Percentiles rank a stretch among this genome's conserved stretches.
phyloP scores from a whole-genome alignment of 805 yeast genomes.

The Wickerhamomyces xylosicus region DNA sequence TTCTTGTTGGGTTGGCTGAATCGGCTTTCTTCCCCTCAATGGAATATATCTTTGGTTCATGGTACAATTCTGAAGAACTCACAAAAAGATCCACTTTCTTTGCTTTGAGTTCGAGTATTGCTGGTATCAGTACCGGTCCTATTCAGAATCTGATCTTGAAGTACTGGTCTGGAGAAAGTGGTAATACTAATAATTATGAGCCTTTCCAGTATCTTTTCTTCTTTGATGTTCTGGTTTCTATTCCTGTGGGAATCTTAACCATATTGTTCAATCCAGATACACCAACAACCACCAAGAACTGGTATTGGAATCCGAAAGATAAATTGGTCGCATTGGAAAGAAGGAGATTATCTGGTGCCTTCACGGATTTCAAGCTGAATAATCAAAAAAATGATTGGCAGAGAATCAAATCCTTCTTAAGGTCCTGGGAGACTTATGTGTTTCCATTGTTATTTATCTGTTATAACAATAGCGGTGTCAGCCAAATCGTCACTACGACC shows the following conservation, averaged over 20 bases:
- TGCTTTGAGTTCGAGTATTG: slow-evolving; percentile 22
- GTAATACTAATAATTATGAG: slow-evolving; percentile 12
- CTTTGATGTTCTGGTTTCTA: slow-evolving; percentile 28
- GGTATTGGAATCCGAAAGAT: slow-evolving; percentile 24
- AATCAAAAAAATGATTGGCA: slow-evolving; percentile 33
- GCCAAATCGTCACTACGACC: slow-evolving; percentile 27
- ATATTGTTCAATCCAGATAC: slow-evolving; percentile 32
- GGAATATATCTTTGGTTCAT: slow-evolving; percentile 29
- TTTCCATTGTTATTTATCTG: slow-evolving; percentile 25
- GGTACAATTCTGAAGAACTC: slow-evolving; percentile 23
- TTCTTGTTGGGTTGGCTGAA: slow-evolving; percentile 32
- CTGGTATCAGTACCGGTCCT: slow-evolving; percentile 26
- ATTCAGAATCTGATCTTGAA: slow-evolving; percentile 23
- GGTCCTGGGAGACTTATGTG: slow-evolving; percentile 26
- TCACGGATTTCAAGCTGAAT: slow-evolving; percentile 25
- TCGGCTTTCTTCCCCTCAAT: slow-evolving; percentile 39
- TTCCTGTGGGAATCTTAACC: slow-evolving; percentile 33
- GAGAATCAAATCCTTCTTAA: slow-evolving; percentile 30
- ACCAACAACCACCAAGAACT: slow-evolving; percentile 30
- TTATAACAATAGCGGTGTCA: slow-evolving; percentile 19
- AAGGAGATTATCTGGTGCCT: slow-evolving; percentile 27
- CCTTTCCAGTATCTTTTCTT: slow-evolving; percentile 34
- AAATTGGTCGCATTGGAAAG: slow-evolving; percentile 34
- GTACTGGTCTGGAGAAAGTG: too few relatives aligned
- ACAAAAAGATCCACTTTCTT: slow-evolving; percentile 23